phyloP scores from a whole-genome alignment of 306 rosid genomes.

The Gillenia trifoliata region DNA sequence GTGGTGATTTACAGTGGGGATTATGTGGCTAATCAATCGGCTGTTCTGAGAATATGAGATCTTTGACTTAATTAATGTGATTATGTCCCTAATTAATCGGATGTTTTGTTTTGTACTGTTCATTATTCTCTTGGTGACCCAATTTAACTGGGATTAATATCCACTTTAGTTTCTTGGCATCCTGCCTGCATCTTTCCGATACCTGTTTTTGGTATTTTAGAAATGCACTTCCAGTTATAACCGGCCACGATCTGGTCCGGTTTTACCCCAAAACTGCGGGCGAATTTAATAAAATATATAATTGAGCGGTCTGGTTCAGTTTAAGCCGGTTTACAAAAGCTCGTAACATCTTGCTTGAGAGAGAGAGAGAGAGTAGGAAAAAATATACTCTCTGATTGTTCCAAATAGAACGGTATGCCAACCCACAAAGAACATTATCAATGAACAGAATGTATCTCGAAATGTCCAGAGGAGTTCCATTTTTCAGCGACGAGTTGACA shows the following conservation, averaged over 20 bases:
- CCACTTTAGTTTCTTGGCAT: not conserved
- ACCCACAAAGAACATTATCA: not conserved
- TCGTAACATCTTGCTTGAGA: no score
- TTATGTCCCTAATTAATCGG: not conserved
- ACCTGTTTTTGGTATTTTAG: not conserved
- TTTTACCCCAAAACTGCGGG: no score
- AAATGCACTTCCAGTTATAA: no score
- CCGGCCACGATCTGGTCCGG: no score
- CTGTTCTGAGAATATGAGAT: no score
- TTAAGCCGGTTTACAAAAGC: not conserved
- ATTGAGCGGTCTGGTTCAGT: no score
- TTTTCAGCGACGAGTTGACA: slow-evolving; percentile 3
- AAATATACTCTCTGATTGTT: not conserved
- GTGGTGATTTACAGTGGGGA: not conserved
- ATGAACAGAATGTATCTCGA: not conserved
- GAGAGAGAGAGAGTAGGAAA: not conserved
- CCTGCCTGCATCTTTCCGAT: not conserved
- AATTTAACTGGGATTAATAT: not conserved
- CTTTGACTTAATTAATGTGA: not conserved
- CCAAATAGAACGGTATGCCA: not conserved
- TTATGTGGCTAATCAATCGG: not conserved
- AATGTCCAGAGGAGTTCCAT: slow-evolving; percentile 21
- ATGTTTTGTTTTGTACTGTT: not conserved
- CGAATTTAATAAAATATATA: no score
- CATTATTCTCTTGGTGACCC: not conserved